A percentile compares a stretch with the other conserved stretches of the same genome.
These are phyloP conservation scores for Xylaria flabelliformis DNA, from an alignment of 495 filamentous ascomycete species.

Conservation along the genomic window DNA sequence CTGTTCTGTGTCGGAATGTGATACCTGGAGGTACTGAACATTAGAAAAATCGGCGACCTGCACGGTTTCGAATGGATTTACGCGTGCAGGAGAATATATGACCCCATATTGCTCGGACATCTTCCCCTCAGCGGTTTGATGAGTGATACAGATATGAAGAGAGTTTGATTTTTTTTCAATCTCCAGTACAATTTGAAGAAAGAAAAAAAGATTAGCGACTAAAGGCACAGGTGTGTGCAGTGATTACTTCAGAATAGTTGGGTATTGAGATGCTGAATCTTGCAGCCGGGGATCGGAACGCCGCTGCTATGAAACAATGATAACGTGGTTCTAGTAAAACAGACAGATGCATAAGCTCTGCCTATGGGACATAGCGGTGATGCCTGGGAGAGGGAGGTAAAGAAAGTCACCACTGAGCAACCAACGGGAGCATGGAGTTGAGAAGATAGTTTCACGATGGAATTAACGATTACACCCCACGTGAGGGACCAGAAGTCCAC, in stretches of 20 bases:
- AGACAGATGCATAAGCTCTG: constrained; percentile 31
- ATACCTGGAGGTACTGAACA: constrained; percentile 43
- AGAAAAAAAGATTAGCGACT: constrained; percentile 26
- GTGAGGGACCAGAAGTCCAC: constrained; percentile 24
- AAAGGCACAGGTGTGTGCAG: constrained; percentile 34
- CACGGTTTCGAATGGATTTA: constrained; percentile 44
- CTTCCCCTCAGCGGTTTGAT: constrained; percentile 25
- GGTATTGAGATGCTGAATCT: constrained; percentile 30
- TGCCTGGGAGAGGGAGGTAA: constrained; percentile 30
- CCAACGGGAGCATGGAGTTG: constrained; percentile 31
- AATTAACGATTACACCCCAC: constrained; percentile 29
- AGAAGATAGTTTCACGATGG: constrained; percentile 37
- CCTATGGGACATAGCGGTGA: constrained; percentile 29
- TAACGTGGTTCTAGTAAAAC: constrained; percentile 30
- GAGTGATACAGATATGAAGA: neutral
- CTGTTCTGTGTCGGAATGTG: constrained; percentile 43
- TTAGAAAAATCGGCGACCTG: constrained; percentile 49
- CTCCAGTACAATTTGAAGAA: neutral
- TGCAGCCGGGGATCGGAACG: constrained; percentile 34
- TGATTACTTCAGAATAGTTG: constrained; percentile 22
- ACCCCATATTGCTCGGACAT: constrained; percentile 42
- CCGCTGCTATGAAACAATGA: constrained; percentile 32
- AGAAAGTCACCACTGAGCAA: constrained; percentile 32
- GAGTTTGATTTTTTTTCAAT: neutral
- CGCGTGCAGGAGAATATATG: constrained; percentile 48